A percentile compares a stretch with the other conserved stretches of the same genome.
Evolutionary conservation across 2,329 filamentous ascomycete genomes (phyloP).

Genomic region (Pseudogymnoascus sp.): DNA sequence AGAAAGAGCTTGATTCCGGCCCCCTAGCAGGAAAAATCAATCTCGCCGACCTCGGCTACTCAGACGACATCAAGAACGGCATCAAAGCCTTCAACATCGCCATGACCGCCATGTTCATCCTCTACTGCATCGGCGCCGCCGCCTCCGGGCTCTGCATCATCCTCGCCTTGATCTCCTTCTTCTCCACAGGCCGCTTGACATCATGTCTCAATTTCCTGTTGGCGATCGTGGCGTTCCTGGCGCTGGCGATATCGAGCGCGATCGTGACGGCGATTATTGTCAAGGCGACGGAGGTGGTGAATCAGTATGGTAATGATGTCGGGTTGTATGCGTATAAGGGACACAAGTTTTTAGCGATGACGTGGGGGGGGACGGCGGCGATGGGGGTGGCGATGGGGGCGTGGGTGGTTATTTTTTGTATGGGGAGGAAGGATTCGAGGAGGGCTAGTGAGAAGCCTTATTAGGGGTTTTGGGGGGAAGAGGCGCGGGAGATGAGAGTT

Average conservation of each 20-base stretch:
- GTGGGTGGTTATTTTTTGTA: slow-evolving; percentile 28
- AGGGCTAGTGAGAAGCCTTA: background rate
- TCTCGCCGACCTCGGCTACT: slow-evolving; percentile 50
- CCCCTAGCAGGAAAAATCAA: slow-evolving; percentile 33
- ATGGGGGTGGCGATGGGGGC: slow-evolving; percentile 33
- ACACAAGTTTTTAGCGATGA: slow-evolving; percentile 50
- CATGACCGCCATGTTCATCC: slow-evolving; percentile 47
- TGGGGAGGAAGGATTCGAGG: slow-evolving; percentile 21
- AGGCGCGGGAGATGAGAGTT: background rate
- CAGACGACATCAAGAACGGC: slow-evolving; percentile 47
- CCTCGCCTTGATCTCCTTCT: slow-evolving; percentile 38
- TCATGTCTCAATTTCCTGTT: background rate
- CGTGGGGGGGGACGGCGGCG: slow-evolving; percentile 49
- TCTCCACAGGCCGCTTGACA: slow-evolving; percentile 34
- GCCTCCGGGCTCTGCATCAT: slow-evolving; percentile 46
- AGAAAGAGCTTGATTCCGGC: slow-evolving; percentile 41
- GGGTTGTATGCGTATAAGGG: slow-evolving; percentile 38
- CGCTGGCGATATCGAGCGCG: slow-evolving; percentile 67
- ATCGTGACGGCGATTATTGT: slow-evolving; percentile 59
- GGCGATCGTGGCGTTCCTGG: slow-evolving; percentile 36
- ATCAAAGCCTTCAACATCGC: slow-evolving; percentile 45
- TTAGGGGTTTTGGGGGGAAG: background rate
- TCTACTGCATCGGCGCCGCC: slow-evolving; percentile 53
- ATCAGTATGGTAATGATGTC: slow-evolving; percentile 29
- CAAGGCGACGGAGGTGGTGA: slow-evolving; percentile 46